Conservation (phyloP, 2,329 filamentous ascomycete genomes). For the Colletotrichum musicola region DNA sequence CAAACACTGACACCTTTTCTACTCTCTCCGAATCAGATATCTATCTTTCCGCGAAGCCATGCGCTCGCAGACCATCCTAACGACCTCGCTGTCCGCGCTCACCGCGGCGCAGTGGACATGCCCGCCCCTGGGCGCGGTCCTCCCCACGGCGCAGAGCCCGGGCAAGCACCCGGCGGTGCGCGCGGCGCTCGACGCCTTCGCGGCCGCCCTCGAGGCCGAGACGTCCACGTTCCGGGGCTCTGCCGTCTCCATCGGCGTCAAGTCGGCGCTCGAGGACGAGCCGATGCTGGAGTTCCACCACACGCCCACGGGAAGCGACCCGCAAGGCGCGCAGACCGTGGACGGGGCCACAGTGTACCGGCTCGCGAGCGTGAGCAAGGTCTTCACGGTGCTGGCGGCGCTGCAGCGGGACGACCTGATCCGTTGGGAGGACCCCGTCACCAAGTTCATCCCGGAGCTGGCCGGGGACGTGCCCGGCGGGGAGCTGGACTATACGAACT, state of each 20-base stretch:
- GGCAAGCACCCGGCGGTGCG: slow-evolving; percentile 32
- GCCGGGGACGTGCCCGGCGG: slow-evolving; percentile 43
- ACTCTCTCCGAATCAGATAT: too few relatives aligned
- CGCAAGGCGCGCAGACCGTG: slow-evolving; percentile 44
- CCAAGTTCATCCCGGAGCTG: slow-evolving; percentile 58
- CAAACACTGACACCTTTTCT: too few relatives aligned
- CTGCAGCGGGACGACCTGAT: slow-evolving; percentile 34
- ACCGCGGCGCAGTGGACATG: slow-evolving; percentile 28
- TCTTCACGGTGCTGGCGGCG: slow-evolving; percentile 34
- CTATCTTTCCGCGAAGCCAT: not conserved
- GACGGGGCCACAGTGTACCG: slow-evolving; percentile 53
- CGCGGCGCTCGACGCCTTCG: slow-evolving; percentile 26
- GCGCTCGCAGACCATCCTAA: slow-evolving; percentile 1
- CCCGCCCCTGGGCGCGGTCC: slow-evolving; percentile 35
- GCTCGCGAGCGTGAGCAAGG: slow-evolving; percentile 59
- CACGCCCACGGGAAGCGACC: slow-evolving; percentile 39
- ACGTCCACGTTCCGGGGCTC: slow-evolving; percentile 40
- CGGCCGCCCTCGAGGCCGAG: slow-evolving; percentile 22
- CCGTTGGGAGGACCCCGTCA: slow-evolving; percentile 55
- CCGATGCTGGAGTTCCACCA: slow-evolving; percentile 45
- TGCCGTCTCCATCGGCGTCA: slow-evolving; percentile 45
- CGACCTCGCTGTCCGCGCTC: not conserved
- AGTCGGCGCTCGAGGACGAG: slow-evolving; percentile 43
- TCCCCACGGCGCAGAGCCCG: slow-evolving; percentile 27
- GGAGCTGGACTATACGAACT: slow-evolving; percentile 52